phyloP scores from a whole-genome alignment of 78 protist species.

The Abeoforma whisleri region DNA sequence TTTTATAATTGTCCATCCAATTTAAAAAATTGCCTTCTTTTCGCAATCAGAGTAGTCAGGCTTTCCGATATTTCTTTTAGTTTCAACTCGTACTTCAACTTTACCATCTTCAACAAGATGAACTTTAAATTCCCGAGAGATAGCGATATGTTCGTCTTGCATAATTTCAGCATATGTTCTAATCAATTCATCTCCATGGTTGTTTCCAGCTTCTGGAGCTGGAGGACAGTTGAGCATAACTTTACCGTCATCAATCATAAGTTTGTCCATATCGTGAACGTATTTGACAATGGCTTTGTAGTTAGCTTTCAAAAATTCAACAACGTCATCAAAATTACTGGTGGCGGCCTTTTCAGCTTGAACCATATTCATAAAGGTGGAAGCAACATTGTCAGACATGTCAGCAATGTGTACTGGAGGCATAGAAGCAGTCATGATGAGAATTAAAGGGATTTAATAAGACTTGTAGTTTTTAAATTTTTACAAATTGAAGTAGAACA shows the following conservation, averaged over 20 bases:
- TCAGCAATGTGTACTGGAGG: no score
- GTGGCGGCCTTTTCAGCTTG: not conserved
- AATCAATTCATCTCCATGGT: constrained; percentile 4
- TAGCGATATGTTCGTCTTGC: not conserved
- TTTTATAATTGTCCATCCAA: no score
- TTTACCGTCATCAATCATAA: constrained; percentile 26
- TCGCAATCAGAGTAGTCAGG: no score
- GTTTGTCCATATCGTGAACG: constrained; percentile 24
- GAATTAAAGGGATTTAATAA: no score
- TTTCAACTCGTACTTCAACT: no score
- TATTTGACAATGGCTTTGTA: not conserved
- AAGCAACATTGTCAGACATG: not conserved
- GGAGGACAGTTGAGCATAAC: constrained; percentile 6
- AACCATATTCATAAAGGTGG: not conserved
- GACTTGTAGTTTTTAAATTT: no score
- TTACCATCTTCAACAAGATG: no score
- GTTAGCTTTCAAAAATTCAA: not conserved
- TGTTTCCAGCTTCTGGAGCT: constrained; percentile 16
- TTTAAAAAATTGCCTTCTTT: no score
- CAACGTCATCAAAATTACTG: constrained; percentile 5
- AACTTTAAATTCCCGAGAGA: constrained; percentile 25
- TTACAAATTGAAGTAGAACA: no score
- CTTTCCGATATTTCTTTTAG: no score
- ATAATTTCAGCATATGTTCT: constrained; percentile 20
- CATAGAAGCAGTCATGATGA: no score